These are phyloP conservation scores for Calonectria crousiana DNA, from an alignment of 2,329 filamentous ascomycete genomes.

Conservation along the genomic window DNA sequence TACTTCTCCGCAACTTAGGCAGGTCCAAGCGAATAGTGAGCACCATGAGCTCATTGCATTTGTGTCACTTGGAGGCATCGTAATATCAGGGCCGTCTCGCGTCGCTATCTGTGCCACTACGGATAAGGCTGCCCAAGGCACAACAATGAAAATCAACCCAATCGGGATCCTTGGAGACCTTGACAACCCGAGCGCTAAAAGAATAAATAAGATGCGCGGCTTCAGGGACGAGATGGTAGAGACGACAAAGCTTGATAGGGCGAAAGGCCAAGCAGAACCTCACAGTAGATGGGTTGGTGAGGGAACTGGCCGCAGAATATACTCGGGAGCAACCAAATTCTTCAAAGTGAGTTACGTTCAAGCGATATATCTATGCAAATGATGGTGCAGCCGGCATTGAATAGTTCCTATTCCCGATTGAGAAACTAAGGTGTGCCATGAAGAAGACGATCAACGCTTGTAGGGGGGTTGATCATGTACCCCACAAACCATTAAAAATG, in stretches of 20 bases:
- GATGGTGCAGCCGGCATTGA: background rate
- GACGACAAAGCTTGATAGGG: too few species aligned
- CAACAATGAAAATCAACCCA: background rate
- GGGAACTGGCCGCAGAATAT: too few species aligned
- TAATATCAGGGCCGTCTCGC: background rate
- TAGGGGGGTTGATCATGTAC: background rate
- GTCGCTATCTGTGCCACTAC: background rate
- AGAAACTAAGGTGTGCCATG: background rate
- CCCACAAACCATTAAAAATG: background rate
- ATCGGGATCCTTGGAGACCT: background rate
- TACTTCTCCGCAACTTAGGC: background rate
- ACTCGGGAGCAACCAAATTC: too few species aligned
- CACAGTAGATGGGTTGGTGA: too few species aligned
- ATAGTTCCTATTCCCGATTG: background rate
- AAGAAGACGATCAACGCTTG: background rate
- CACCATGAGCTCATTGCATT: background rate
- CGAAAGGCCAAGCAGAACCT: too few species aligned
- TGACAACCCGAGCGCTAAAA: too few species aligned
- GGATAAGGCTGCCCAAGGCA: background rate
- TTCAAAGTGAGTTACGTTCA: background rate
- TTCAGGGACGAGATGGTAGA: too few species aligned
- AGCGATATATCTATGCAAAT: background rate
- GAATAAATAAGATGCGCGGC: too few species aligned
- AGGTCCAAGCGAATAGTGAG: background rate
- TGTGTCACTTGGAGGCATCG: background rate